phyloP scores from a whole-genome alignment of 2,329 filamentous ascomycete species.

The Thielaviopsis populi region DNA sequence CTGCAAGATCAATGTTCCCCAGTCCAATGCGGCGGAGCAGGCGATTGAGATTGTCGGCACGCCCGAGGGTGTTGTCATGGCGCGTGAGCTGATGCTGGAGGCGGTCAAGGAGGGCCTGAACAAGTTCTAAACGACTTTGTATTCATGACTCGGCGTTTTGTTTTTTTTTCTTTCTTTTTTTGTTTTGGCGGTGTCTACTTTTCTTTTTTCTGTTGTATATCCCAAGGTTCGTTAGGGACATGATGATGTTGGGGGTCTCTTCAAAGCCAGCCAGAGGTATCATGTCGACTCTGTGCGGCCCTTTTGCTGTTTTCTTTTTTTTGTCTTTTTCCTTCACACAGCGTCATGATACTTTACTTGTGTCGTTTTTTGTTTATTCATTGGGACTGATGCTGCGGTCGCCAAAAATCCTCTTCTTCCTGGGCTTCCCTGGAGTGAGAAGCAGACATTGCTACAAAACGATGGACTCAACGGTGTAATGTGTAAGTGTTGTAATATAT shows the following conservation, averaged over 20 bases:
- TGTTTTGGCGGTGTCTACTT: not conserved
- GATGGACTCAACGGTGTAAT: not conserved
- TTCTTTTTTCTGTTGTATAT: not conserved
- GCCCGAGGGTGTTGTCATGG: conserved; percentile 67
- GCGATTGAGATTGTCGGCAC: conserved; percentile 81
- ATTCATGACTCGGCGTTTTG: conserved; percentile 3
- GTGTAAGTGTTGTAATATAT: not conserved
- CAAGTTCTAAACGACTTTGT: conserved; percentile 17
- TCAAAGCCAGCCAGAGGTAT: not conserved
- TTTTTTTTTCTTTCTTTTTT: too few relatives aligned
- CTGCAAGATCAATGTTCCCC: conserved; percentile 86
- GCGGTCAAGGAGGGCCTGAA: conserved; percentile 51
- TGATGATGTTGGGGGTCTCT: not conserved
- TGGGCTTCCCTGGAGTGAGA: not conserved
- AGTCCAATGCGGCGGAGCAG: conserved; percentile 58
- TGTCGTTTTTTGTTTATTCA: not conserved
- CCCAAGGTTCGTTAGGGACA: not conserved
- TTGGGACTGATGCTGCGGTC: not conserved
- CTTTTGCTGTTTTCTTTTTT: not conserved
- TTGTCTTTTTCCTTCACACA: not conserved
- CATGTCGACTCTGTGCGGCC: not conserved
- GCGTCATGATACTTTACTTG: conserved; percentile 5
- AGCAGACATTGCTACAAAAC: not conserved
- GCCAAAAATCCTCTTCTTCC: not conserved
- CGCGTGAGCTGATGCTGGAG: conserved; percentile 75